Conservation (phyloP, 2,329 filamentous ascomycete genomes). For the Elsinoe fawcettii region DNA sequence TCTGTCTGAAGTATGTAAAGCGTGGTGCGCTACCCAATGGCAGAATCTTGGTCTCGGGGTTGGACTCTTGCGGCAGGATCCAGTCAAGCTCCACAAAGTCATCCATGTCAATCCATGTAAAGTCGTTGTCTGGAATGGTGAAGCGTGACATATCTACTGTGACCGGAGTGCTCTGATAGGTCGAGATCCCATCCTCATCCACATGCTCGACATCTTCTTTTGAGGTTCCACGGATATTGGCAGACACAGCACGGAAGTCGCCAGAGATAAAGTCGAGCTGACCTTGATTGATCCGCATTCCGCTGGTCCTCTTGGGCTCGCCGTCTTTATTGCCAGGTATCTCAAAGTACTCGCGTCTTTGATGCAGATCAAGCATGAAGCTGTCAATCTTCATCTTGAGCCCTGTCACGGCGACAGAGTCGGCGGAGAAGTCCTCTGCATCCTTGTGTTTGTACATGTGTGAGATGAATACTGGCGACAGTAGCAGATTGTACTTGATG, state of each 20-base stretch:
- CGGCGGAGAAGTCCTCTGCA: conserved; percentile 71
- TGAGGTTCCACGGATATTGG: conserved; percentile 74
- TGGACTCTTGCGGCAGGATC: conserved; percentile 82
- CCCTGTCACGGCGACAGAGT: conserved; percentile 83
- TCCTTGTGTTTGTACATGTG: conserved; percentile 99
- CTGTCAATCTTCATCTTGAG: conserved; percentile 92
- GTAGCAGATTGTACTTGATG: conserved; percentile 90
- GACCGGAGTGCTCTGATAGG: conserved; percentile 40
- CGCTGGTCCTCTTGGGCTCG: conserved; percentile 72
- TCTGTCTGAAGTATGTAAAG: conserved; percentile 95
- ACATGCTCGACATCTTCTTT: conserved; percentile 63
- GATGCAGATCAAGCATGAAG: conserved; percentile 94
- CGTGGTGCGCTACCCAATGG: conserved; percentile 89
- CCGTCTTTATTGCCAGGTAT: conserved; percentile 60
- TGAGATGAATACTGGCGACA: conserved; percentile 88
- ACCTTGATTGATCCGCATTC: conserved; percentile 91
- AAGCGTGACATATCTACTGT: conserved; percentile 68
- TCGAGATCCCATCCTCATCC: conserved; percentile 54
- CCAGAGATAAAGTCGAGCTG: conserved; percentile 87
- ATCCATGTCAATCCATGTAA: conserved; percentile 98
- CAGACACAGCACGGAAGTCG: conserved; percentile 88
- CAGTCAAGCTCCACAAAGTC: conserved; percentile 98
- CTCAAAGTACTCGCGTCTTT: conserved; percentile 83
- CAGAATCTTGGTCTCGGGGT: conserved; percentile 88
- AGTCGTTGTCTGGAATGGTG: conserved; percentile 89